Base-by-base conservation (phyloP, 345 rosid species). In the Acer yangbiense region DNA sequence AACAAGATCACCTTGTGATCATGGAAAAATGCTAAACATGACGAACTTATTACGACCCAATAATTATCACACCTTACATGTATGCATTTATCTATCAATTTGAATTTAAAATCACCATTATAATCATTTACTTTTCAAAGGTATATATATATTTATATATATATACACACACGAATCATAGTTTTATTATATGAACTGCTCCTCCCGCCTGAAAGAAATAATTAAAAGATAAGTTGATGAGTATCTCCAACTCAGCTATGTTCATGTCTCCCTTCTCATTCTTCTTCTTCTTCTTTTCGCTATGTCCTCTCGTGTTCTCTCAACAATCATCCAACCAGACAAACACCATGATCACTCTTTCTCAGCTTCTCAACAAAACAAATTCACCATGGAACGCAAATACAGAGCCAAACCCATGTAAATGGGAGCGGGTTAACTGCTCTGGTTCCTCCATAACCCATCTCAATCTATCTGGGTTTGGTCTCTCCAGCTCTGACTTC, bases 381-480 rank as follows among this genome's bases (percentile, higher is more conserved):
- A 44, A 18, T 79, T 18, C 81, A n/a, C 35, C 57, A 6, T 89
- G 95, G 98, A 32, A 77, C 81, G 39, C 39, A 69, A 69, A 65
- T 69, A 77, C 0, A 41, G 73, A 87, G 72, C 83, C 81, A 8
- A 76, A 87, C 74, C 89, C 88, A 35, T 90, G 98, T 81, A 73
- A 3, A 3, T 94, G 97, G 98, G 57, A 76, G 2, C 87, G 90
- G 8, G 91, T 93, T 77, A 3, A 7, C 0, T 91, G 98, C 85
- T 81, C 83, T 85, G 65, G 14, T 70, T 76, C 85, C 61, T 74
- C 85, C 35, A 68, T 92, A 69, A 72, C 77, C 13, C 12, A 2
- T 13, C 72, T 90, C 55, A 82, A 84, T 75, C 79, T 92, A 46
- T 79, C 81, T 69, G 82, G 79, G 75, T 77, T 85, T 27, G 83